Evolutionary conservation across 2,329 filamentous ascomycete genomes (phyloP), one percentile per base, ranked within the genome.

Genomic region (Trichoderma pleuroti): DNA sequence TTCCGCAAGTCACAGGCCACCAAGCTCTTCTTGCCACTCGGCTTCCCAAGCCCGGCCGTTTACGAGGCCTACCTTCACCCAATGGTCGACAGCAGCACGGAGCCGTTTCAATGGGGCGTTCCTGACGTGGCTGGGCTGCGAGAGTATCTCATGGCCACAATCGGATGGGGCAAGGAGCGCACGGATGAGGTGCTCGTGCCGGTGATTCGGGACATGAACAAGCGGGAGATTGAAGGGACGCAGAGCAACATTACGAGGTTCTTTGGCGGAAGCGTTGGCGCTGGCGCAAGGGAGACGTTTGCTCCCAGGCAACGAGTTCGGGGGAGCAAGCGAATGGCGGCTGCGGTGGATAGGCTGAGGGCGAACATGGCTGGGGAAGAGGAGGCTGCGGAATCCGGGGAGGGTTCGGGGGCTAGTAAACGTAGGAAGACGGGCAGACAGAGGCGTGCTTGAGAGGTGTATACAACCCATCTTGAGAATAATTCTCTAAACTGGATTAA

Each of bases 171-270:
- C 68, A 91, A 92, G 79, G 95, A 98, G 80, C 86, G 94, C 9
- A 98, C 95, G 0, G 96, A 99, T 77, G 96, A 99, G 80, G 92
- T 99, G 2, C 87, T 99, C 2, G 93, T 99, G 1, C 96, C 96
- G 0, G 97, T 99, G 1, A 96, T 99, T 73, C 87, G 91, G 70
- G 96, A 99, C 77, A 97, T 99, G 92, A 98, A 98, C 78, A 88
- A 89, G 5, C 87, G 96, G 49, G 92, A 93, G 74, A 86, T 89
- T 32, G 96, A 98, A 82, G 96, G 96, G 8, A 98, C 95, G 21
- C 96, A 99, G 84, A 91, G 90, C 71, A 99, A 99, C 75, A 97
- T 99, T 74, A 99, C 96, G n/a, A 86, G 90, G 28, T 99, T 91
- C 80, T 98, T 98, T 79, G 88, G 89, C 14, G 95, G 95, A 0